Conservation (phyloP, 2,329 filamentous ascomycete species). For the Scopulariopsis brevicaulis region DNA sequence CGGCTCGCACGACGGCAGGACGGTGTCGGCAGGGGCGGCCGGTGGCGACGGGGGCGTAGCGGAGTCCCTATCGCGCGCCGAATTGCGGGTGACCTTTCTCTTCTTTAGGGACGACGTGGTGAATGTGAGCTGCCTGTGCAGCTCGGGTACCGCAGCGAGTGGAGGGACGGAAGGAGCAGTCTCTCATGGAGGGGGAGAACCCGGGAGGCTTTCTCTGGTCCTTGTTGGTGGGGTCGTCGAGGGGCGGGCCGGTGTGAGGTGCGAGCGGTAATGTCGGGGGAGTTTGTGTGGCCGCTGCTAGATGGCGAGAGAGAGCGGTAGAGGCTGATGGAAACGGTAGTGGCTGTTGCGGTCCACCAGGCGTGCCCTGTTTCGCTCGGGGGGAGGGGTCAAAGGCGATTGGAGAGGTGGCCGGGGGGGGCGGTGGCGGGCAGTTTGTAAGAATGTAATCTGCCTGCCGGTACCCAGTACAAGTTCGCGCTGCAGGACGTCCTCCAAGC, state of each 20-base stretch:
- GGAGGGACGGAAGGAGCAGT: conserved; percentile 3
- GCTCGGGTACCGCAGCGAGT: conserved; percentile 28
- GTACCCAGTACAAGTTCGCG: background rate
- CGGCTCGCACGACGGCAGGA: conserved; percentile 41
- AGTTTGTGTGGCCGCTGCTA: background rate
- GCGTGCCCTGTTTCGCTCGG: background rate
- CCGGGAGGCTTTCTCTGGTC: conserved; percentile 3
- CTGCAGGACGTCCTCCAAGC: background rate
- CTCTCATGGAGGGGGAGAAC: conserved; percentile 8
- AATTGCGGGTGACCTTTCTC: conserved; percentile 48
- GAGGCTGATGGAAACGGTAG: background rate
- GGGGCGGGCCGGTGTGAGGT: conserved; percentile 1
- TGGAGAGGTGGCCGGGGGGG: background rate
- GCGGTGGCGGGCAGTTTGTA: background rate
- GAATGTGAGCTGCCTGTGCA: conserved; percentile 56
- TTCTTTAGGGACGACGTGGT: conserved; percentile 66
- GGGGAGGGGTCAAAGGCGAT: background rate
- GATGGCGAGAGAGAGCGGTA: background rate
- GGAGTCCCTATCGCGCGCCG: conserved; percentile 27
- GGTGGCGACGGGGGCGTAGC: conserved; percentile 21
- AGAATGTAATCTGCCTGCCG: background rate
- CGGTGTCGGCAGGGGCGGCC: conserved; percentile 29
- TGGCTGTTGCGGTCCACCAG: background rate
- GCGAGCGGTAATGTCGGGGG: background rate
- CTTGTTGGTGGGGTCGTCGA: background rate